Evolutionary conservation across 495 filamentous ascomycete genomes (phyloP).

Genomic region (Podospora anserina): DNA sequence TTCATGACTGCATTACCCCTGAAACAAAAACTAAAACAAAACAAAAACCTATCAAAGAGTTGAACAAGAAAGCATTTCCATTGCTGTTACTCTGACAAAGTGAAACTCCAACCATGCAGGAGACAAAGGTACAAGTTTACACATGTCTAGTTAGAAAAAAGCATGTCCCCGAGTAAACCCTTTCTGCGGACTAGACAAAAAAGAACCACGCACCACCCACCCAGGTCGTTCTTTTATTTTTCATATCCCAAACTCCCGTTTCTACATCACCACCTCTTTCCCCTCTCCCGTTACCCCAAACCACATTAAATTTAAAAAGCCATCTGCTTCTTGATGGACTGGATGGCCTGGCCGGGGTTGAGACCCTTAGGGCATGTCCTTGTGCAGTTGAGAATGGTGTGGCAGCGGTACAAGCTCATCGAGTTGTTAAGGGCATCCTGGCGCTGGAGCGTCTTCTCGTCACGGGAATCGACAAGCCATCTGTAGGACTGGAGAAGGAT

Average conservation of each 20-base stretch:
- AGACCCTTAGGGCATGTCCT: constrained; percentile 96
- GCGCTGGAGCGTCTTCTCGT: constrained; percentile 81
- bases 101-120: constrained; percentile 36
- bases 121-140: constrained; percentile 34
- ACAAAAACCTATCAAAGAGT: constrained; percentile 6
- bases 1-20: neutral
- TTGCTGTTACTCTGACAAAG: constrained; percentile 34
- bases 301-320: constrained; percentile 51
- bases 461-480: constrained; percentile 89
- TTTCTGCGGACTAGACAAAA: constrained; percentile 14
- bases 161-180: neutral
- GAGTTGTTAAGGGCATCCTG: constrained; percentile 92
- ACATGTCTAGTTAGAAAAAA: constrained; percentile 4
- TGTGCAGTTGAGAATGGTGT: constrained; percentile 98
- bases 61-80: constrained; percentile 21
- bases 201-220: constrained; percentile 14
- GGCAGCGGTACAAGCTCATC: constrained; percentile 97
- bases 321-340: constrained; percentile 98
- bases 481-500: constrained; percentile 95
- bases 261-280: constrained; percentile 6
- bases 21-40: constrained; percentile 12
- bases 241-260: neutral
- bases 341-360: constrained; percentile 91
- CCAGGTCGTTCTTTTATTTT: constrained; percentile 9
- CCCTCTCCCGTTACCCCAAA: neutral